phyloP scores from a whole-genome alignment of 2,329 filamentous ascomycete species.

The Ceratocystis cubensis region DNA sequence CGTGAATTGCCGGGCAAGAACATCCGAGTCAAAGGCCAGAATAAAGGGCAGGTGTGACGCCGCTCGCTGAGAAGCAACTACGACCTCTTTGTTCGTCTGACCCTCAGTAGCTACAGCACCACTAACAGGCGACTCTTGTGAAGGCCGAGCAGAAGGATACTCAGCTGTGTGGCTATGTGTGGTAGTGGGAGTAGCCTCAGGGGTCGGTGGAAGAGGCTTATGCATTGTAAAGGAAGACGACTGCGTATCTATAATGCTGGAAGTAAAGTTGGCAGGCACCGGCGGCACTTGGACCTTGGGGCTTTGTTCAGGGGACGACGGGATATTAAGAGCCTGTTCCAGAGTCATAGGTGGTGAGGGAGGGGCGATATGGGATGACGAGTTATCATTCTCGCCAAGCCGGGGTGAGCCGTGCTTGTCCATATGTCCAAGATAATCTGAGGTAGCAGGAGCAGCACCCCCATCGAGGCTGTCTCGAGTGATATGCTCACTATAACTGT shows the following conservation, averaged over 20 bases:
- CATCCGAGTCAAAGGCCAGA: conserved; percentile 65
- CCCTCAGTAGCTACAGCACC: not conserved
- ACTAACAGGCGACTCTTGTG: not conserved
- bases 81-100: conserved; percentile 25
- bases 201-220: conserved; percentile 39
- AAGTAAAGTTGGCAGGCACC: conserved; percentile 24
- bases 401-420: not conserved
- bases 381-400: not conserved
- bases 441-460: conserved; percentile 35
- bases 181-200: conserved; percentile 37
- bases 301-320: conserved; percentile 18
- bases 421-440: conserved; percentile 10
- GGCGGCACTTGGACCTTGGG: conserved; percentile 30
- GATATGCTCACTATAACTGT: conserved; percentile 34
- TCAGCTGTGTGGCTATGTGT: conserved; percentile 27
- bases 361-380: conserved; percentile 23
- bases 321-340: conserved; percentile 35
- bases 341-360: conserved; percentile 39
- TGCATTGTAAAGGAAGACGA: conserved; percentile 30
- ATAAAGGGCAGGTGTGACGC: conserved; percentile 62
- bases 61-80: conserved; percentile 31
- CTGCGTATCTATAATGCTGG: not conserved
- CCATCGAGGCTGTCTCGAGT: conserved; percentile 46
- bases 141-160: not conserved
- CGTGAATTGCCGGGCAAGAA: conserved; percentile 71